Percentiles rank a stretch among this genome's conserved stretches.
Evolutionary conservation across 208 protist genomes (phyloP).

Genomic region (Acanthamoeba triangularis): DNA sequence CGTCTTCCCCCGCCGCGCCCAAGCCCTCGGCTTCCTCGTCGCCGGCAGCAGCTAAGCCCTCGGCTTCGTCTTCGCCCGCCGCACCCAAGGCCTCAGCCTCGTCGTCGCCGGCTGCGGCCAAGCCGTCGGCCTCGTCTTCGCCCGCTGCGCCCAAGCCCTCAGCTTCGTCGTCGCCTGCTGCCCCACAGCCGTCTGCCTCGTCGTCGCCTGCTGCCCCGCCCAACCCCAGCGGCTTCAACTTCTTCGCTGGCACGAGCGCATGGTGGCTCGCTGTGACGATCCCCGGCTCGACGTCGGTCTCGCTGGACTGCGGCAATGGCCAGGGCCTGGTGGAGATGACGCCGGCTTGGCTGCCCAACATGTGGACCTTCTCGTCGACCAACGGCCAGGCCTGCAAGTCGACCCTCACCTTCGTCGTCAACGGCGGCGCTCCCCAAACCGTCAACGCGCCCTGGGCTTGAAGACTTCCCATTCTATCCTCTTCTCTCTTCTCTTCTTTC

Average conservation of each 20-base stretch:
- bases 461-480: not conserved
- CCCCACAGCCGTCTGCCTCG: not conserved
- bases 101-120: not conserved
- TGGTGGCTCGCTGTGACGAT: slow-evolving; percentile 31
- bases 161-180: not conserved
- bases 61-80: not conserved
- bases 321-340: slow-evolving; percentile 4
- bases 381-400: not conserved
- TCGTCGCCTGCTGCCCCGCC: not conserved
- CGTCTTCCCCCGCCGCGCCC: too few species aligned
- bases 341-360: not conserved
- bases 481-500: not conserved
- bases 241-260: not conserved
- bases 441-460: not conserved
- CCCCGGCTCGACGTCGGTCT: not conserved
- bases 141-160: not conserved
- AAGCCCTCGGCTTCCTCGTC: not conserved
- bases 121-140: not conserved
- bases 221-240: not conserved
- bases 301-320: not conserved
- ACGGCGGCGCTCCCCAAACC: not conserved
- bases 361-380: not conserved
- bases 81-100: not conserved
- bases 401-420: not conserved
- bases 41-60: not conserved